Evolutionary conservation across 768 basidiomycete species (phyloP).

Genomic region (Hypsizygus marmoreus): DNA sequence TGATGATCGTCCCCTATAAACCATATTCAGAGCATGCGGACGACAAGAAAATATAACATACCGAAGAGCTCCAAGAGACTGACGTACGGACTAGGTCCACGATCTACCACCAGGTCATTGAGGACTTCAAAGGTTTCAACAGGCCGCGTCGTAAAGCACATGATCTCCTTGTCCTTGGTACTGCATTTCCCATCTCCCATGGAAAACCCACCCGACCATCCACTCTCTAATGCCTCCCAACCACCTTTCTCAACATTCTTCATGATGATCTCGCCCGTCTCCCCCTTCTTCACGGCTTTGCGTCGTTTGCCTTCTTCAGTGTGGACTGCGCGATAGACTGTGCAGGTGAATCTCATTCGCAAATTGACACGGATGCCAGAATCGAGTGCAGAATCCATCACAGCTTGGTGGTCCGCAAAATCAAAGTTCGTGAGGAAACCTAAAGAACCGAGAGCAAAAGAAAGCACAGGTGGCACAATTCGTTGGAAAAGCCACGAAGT

Average conservation of each 20-base stretch:
- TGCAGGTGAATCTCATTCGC: slow-evolving; percentile 99
- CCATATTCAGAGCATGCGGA: not conserved
- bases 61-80: slow-evolving; percentile 95
- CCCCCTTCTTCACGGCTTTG: slow-evolving; percentile 89
- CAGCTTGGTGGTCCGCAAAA: slow-evolving; percentile 80
- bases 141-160: slow-evolving; percentile 94
- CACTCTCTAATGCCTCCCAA: slow-evolving; percentile 95
- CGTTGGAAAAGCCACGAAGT: slow-evolving; percentile 99
- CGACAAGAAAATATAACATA: slow-evolving; percentile 39
- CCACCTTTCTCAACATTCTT: slow-evolving; percentile 86
- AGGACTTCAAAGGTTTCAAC: slow-evolving; percentile 95
- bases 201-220: slow-evolving; percentile 50
- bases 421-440: slow-evolving; percentile 98
- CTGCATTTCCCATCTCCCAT: slow-evolving; percentile 45
- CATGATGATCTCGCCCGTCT: slow-evolving; percentile 98
- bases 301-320: slow-evolving; percentile 67
- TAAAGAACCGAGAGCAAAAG: slow-evolving; percentile 95
- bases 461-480: slow-evolving; percentile 97
- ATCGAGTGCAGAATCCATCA: slow-evolving; percentile 88
- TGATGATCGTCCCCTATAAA: slow-evolving; percentile 92
- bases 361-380: slow-evolving; percentile 95
- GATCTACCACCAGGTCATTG: slow-evolving; percentile 97
- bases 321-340: slow-evolving; percentile 90
- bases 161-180: slow-evolving; percentile 91
- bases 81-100: slow-evolving; percentile 97